Base-by-base conservation (phyloP, 345 rosid genomes). In the Populus deltoides region DNA sequence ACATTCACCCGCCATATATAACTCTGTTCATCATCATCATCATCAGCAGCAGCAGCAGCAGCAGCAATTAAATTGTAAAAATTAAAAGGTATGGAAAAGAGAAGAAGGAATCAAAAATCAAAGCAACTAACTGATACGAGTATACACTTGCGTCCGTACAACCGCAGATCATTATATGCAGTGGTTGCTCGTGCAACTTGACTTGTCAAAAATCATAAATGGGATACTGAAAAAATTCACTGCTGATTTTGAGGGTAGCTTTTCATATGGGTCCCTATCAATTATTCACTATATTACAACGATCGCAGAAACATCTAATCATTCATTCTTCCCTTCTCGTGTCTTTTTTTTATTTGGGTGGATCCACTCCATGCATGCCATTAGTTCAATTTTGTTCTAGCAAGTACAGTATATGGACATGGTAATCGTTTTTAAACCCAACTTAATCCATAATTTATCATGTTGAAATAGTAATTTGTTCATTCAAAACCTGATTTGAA, bases 111-210 rank as follows among this genome's bases (percentile, higher is more conserved):
- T 17, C 8, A 18, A 36, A 15, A 49, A 12, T 47, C 18, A 0
- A 47, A 16, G 18, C 53, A 47, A 15, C 53, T 15, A 16, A 15
- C 17, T 3, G 53, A 47, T 0, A 57, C 25, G 29, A 25, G 24
- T n/a, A 57, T 38, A 51, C 39, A 76, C 38, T 49, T 15, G 27
- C 4, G 6, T 10, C 67, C 79, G 85, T 78, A 78, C 82, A 6
- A 47, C 61, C 18, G 75, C 80, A 77, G 81, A 66, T 38, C 55
- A 61, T 73, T 70, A 62, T 53, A 57, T 3, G 68, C 85, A 61
- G 78, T 33, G 53, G 79, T 68, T 47, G 75, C 79, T 79, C 81
- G 81, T 81, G 87, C 83, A 38, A 70, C 79, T 72, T 69, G 82
- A 81, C 63, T 33, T 74, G 82, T 79, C 80, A 59, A 43, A 47